Evolutionary conservation across 2,329 filamentous ascomycete genomes (phyloP).

Genomic region (Passalora sequoiae): DNA sequence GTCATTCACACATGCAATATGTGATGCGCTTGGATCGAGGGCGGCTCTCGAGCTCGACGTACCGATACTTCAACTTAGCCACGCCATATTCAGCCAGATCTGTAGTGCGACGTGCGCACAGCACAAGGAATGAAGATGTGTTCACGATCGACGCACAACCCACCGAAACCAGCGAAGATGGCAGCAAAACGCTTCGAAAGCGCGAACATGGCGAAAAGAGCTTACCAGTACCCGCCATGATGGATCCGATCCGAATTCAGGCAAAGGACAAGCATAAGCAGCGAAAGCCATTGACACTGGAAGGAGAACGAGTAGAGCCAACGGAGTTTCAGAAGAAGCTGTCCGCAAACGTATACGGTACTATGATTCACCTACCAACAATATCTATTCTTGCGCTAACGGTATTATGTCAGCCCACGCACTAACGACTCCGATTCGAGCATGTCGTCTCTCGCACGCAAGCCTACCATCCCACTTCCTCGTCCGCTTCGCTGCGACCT

Average conservation of each 20-base stretch:
- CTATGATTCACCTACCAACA: constrained; percentile 12
- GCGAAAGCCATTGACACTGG: constrained; percentile 39
- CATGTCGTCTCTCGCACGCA: constrained; percentile 48
- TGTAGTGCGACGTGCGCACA: background rate
- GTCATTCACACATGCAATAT: constrained; percentile 13
- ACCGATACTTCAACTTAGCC: background rate
- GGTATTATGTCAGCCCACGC: constrained; percentile 50
- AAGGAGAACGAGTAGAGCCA: constrained; percentile 38
- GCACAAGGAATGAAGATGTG: background rate
- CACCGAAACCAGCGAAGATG: constrained; percentile 27
- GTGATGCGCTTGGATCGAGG: constrained; percentile 1
- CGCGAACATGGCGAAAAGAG: constrained; percentile 33
- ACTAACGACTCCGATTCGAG: constrained; percentile 56
- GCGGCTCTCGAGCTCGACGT: background rate
- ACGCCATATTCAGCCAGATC: background rate
- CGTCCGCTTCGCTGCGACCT: constrained; percentile 34
- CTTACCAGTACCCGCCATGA: constrained; percentile 46
- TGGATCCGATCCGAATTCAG: constrained; percentile 41
- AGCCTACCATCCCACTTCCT: constrained; percentile 59
- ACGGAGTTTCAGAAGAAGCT: constrained; percentile 55
- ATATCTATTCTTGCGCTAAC: constrained; percentile 1
- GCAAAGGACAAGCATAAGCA: constrained; percentile 36
- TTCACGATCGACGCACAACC: constrained; percentile 12
- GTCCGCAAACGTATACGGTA: constrained; percentile 61
- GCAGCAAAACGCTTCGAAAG: constrained; percentile 30